Conservation (phyloP, 2,329 filamentous ascomycete species). For the Teratosphaeria pseudoeucalypti region DNA sequence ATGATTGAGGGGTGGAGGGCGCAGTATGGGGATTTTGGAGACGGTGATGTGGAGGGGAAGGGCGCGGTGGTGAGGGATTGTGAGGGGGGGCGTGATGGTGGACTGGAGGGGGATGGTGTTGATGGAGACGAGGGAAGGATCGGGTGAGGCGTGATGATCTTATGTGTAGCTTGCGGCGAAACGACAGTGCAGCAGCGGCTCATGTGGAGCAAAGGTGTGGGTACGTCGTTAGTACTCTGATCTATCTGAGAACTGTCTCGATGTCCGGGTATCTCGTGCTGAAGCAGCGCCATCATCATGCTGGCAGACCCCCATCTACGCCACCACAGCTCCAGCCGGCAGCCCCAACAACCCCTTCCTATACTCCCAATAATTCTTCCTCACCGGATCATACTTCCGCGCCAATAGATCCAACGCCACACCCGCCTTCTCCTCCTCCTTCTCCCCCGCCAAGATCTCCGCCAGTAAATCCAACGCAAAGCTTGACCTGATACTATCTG, state of each 20-base stretch:
- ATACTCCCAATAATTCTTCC: slow-evolving; percentile 89
- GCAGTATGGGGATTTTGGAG: slow-evolving; percentile 25
- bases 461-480: slow-evolving; percentile 62
- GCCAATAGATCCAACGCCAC: slow-evolving; percentile 63
- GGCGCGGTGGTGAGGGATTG: slow-evolving; percentile 3
- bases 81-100: not conserved
- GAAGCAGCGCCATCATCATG: not conserved
- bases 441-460: slow-evolving; percentile 48
- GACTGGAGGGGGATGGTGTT: not conserved
- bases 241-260: not conserved
- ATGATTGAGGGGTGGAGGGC: slow-evolving; percentile 41
- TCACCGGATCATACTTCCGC: slow-evolving; percentile 81
- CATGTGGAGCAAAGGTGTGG: not conserved
- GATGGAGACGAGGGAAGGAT: not conserved
- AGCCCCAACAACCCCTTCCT: slow-evolving; percentile 41
- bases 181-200: not conserved
- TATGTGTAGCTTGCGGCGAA: not conserved
- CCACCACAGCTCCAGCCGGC: slow-evolving; percentile 1
- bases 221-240: not conserved
- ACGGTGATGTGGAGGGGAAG: slow-evolving; percentile 8
- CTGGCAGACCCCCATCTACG: not conserved
- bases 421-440: slow-evolving; percentile 51
- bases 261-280: not conserved
- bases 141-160: not conserved
- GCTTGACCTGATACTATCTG: slow-evolving; percentile 47